Percentiles rank a stretch among this genome's conserved stretches.
Conservation (phyloP, 2,329 filamentous ascomycete genomes). For the Aspergillus bombycis region DNA sequence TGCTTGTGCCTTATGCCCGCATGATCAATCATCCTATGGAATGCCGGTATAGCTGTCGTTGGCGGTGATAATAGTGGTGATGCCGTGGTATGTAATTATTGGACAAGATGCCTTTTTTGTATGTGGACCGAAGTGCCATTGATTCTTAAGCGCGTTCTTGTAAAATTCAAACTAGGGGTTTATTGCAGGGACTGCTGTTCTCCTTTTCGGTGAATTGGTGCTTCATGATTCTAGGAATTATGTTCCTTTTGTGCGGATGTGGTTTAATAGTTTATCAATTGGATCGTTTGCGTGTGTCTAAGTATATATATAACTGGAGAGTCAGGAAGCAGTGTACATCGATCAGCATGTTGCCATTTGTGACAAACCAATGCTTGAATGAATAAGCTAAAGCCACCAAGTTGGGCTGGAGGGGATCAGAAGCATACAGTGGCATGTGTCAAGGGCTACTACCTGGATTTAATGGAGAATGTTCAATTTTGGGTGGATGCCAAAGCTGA, state of each 20-base stretch:
- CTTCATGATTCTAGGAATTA: background rate
- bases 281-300: background rate
- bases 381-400: background rate
- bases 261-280: background rate
- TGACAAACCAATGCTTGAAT: background rate
- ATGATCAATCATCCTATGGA: too few relatives aligned
- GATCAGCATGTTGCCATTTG: background rate
- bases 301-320: background rate
- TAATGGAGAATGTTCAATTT: too few relatives aligned
- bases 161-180: slow-evolving; percentile 1
- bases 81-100: too few relatives aligned
- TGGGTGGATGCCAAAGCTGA: background rate
- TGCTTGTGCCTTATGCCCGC: too few relatives aligned
- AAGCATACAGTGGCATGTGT: background rate
- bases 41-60: too few relatives aligned
- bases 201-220: background rate
- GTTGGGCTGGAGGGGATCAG: background rate
- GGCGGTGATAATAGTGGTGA: too few relatives aligned
- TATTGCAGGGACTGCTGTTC: background rate
- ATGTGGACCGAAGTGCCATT: too few relatives aligned
- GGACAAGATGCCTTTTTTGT: too few relatives aligned
- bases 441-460: too few relatives aligned
- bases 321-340: background rate
- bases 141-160: slow-evolving; percentile 2
- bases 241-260: slow-evolving; percentile 1